These are phyloP conservation scores for Mycena indigotica DNA, from an alignment of 768 basidiomycete species.

Conservation along the genomic window DNA sequence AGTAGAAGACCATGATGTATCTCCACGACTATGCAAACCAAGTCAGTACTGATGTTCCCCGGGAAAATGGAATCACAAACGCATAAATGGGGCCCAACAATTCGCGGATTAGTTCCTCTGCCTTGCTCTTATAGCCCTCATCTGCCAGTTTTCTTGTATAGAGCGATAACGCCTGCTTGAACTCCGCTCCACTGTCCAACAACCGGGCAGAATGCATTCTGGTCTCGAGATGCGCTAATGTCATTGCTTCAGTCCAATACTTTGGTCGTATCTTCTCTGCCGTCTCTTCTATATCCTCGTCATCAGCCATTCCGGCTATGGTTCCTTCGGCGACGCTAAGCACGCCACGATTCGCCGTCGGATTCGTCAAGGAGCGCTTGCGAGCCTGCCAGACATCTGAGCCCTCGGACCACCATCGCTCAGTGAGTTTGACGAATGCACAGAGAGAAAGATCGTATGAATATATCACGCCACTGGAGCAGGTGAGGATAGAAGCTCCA, in stretches of 20 bases:
- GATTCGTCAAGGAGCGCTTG: slow-evolving; percentile 46
- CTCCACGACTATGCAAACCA: slow-evolving; percentile 44
- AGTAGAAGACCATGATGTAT: slow-evolving; percentile 66
- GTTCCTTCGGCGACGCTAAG: slow-evolving; percentile 55
- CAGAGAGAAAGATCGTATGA: slow-evolving; percentile 72
- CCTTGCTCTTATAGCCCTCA: slow-evolving; percentile 85
- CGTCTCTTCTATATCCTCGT: slow-evolving; percentile 24
- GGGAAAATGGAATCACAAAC: slow-evolving; percentile 48
- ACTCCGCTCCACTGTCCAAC: slow-evolving; percentile 85
- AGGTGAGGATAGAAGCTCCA: slow-evolving; percentile 75
- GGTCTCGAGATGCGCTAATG: slow-evolving; percentile 87
- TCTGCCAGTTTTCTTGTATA: slow-evolving; percentile 89
- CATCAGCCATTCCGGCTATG: slow-evolving; percentile 40
- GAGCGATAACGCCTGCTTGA: slow-evolving; percentile 68
- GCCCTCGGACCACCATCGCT: slow-evolving; percentile 83
- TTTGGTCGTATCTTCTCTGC: slow-evolving; percentile 56
- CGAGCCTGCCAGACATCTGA: slow-evolving; percentile 84
- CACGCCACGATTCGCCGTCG: slow-evolving; percentile 50
- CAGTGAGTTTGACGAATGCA: slow-evolving; percentile 75
- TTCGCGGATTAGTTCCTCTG: slow-evolving; percentile 89
- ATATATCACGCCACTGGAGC: slow-evolving; percentile 77
- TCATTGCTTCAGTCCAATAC: slow-evolving; percentile 85
- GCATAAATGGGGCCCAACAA: slow-evolving; percentile 88
- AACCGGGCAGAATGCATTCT: slow-evolving; percentile 71
- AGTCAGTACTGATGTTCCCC: slow-evolving; percentile 6